Conservation (phyloP, 805 yeast genomes). For the Yarrowia hollandica region DNA sequence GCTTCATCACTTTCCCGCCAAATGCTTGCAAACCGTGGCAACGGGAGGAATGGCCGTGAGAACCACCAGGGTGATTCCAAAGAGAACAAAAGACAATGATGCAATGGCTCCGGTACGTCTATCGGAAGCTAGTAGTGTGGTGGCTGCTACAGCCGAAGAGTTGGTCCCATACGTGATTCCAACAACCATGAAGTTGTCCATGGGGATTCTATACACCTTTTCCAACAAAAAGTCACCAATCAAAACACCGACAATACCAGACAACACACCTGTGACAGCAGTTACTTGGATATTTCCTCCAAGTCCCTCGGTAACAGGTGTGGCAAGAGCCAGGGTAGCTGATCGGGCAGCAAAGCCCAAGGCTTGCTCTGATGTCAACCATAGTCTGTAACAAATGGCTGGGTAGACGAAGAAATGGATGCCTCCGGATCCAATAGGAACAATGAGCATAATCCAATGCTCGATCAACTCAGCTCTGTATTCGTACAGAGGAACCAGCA, state of each 20-base stretch:
- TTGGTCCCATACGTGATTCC: slow-evolving; percentile 77
- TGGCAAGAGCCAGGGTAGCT: slow-evolving; percentile 75
- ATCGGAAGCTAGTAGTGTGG: slow-evolving; percentile 63
- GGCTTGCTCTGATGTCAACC: slow-evolving; percentile 59
- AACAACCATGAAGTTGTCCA: slow-evolving; percentile 68
- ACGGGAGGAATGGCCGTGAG: slow-evolving; percentile 60
- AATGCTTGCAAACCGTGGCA: slow-evolving; percentile 48
- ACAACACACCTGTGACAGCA: slow-evolving; percentile 75
- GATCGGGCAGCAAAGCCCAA: slow-evolving; percentile 78
- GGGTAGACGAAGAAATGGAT: slow-evolving; percentile 70
- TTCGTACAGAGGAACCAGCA: slow-evolving; percentile 75
- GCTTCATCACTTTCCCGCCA: slow-evolving; percentile 45
- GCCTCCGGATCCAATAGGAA: slow-evolving; percentile 59
- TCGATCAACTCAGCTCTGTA: slow-evolving; percentile 62
- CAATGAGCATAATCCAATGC: slow-evolving; percentile 58
- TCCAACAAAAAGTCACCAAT: slow-evolving; percentile 55
- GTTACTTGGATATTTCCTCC: slow-evolving; percentile 70
- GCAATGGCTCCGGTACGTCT: slow-evolving; percentile 82
- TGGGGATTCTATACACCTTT: slow-evolving; percentile 50
- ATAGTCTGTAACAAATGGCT: slow-evolving; percentile 61
- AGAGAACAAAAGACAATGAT: slow-evolving; percentile 65
- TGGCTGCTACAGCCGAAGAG: slow-evolving; percentile 83
- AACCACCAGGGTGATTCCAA: slow-evolving; percentile 72
- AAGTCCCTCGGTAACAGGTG: slow-evolving; percentile 66
- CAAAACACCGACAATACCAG: slow-evolving; percentile 75